Percentiles rank a stretch among this genome's conserved stretches.
Conservation (phyloP, 179 eudicot genomes). For the Vitellaria paradoxa region DNA sequence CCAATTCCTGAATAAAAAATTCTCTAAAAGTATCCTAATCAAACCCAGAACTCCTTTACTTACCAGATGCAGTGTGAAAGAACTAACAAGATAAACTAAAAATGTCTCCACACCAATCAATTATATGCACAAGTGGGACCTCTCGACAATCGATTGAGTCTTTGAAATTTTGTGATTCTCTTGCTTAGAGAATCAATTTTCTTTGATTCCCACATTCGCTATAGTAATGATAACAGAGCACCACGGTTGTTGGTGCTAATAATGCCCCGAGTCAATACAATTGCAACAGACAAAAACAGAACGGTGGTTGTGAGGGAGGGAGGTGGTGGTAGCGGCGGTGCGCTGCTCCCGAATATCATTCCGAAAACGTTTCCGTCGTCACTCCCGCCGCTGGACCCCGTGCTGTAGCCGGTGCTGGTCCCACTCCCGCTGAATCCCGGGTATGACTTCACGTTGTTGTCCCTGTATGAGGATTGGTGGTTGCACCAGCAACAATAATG, state of each 20-base stretch:
- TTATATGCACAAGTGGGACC: no score
- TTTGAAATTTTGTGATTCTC: no score
- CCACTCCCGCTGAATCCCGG: constrained; percentile 31
- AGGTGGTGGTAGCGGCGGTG: constrained; percentile 17
- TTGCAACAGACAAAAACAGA: constrained; percentile 17
- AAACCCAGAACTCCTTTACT: no score
- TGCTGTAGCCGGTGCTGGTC: constrained; percentile 27
- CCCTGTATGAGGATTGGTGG: constrained; percentile 10
- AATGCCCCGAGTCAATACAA: constrained; percentile 25
- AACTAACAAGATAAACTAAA: no score
- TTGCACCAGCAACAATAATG: no score
- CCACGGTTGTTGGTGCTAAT: constrained; percentile 17
- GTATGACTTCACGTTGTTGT: constrained; percentile 18
- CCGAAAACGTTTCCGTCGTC: constrained; percentile 37
- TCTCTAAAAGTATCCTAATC: no score
- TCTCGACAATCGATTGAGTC: no score
- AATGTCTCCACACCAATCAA: no score
- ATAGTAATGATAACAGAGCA: constrained; percentile 23
- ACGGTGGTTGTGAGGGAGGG: constrained; percentile 16
- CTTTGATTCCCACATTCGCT: neutral
- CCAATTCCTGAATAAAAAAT: no score
- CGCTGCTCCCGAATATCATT: constrained; percentile 46
- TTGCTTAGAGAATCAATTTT: neutral
- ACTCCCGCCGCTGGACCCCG: constrained; percentile 11
- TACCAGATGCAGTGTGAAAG: no score